Evolutionary conservation across 805 yeast species (phyloP), one percentile per base, ranked within the genome.

Genomic region (Komagataella ulmi): DNA sequence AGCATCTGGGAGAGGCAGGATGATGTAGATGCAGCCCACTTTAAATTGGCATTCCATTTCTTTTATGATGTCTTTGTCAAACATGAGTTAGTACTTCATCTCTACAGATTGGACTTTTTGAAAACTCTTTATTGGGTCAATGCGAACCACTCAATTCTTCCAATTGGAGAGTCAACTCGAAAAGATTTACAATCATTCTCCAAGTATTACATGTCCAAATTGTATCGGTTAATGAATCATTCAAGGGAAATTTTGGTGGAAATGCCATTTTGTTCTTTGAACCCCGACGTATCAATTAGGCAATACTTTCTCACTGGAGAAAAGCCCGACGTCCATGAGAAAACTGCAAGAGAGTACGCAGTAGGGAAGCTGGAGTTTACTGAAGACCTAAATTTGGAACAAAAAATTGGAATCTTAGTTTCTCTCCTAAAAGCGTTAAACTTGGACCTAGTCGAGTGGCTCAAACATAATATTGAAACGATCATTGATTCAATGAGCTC

Each of bases 51-150:
- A 8, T 61, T 93, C 7, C 70, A 83, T 0, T 91, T 78, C 60
- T 80, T 89, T 59, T 88, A 86, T 60, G 70, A 86, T 30, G 65
- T 88, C 1, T 80, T 88, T 56, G 81, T 83, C 49, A 73, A 79
- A 49, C 74, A 79, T 45, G 83, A 85, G 53, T 74, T 72, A 50
- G 58, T 65, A 21, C 69, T 81, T 0, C 66, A 77, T 40, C 63
- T 86, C 40, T 82, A 74, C 58, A 70, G 96, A 50, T 61, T 93
- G 40, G 97, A 90, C 61, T 80, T 93, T 60, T 76, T 91, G 75
- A 30, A 30, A 8, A 14, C 40, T 30, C 14, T 30, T 3, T 30
- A 30, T 30, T 30, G 40, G 40, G 40, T 30, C 6, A 30, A 30
- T 10, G 14, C 40, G 2, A 30, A 30, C 14, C 62, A 73, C 14